Percentiles rank a stretch among this genome's conserved stretches.
Conservation (phyloP, 2,329 filamentous ascomycete genomes). For the Colletotrichum destructivum region DNA sequence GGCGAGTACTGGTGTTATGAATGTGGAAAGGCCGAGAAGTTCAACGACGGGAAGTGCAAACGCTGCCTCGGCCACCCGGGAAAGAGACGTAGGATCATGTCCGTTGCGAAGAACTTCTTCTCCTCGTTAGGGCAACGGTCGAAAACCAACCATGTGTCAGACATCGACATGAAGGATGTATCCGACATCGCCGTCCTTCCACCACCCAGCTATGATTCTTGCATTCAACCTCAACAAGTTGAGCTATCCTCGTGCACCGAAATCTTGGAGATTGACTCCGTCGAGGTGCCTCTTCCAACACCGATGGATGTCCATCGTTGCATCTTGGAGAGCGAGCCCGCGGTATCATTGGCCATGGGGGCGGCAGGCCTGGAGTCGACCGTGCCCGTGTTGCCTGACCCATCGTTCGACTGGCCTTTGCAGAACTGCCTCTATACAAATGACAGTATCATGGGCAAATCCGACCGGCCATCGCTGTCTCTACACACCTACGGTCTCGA, state of each 20-base stretch:
- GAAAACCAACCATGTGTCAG: conserved; percentile 53
- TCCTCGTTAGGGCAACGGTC: conserved; percentile 66
- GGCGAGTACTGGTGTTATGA: conserved; percentile 72
- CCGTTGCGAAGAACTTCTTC: conserved; percentile 69
- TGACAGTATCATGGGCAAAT: conserved; percentile 38
- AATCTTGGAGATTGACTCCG: conserved; percentile 68
- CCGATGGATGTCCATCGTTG: not conserved
- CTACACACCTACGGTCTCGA: conserved; percentile 56
- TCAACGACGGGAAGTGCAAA: conserved; percentile 67
- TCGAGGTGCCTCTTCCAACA: conserved; percentile 53
- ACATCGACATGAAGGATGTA: conserved; percentile 51
- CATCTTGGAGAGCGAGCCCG: not conserved
- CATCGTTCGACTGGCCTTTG: conserved; percentile 33
- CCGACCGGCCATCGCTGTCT: conserved; percentile 56
- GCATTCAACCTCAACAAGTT: conserved; percentile 51
- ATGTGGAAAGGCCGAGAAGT: conserved; percentile 66
- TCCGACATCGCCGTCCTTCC: conserved; percentile 50
- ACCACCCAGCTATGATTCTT: conserved; percentile 64
- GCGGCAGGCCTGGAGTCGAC: not conserved
- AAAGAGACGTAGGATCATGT: conserved; percentile 66
- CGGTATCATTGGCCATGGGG: not conserved
- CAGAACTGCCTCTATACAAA: conserved; percentile 39
- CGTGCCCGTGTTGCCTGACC: conserved; percentile 32
- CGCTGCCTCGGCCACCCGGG: conserved; percentile 66
- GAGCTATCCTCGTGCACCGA: conserved; percentile 66